phyloP scores from a whole-genome alignment of 805 yeast genomes.

The Candida yuanshanica region DNA sequence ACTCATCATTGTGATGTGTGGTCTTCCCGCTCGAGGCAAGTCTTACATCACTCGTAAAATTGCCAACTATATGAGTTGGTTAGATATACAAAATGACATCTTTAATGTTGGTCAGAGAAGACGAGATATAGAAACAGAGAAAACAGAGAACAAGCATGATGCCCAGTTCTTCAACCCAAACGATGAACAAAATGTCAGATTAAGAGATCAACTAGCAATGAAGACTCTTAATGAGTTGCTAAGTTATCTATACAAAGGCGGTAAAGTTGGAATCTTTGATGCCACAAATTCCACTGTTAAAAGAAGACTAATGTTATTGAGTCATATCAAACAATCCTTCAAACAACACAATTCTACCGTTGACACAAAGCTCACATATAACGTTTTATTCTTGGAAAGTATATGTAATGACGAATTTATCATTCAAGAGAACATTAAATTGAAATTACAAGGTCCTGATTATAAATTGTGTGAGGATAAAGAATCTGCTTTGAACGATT shows the following conservation, averaged over 20 bases:
- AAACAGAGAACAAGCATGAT: slow-evolving; percentile 7
- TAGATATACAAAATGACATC: slow-evolving; percentile 56
- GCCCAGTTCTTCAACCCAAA: slow-evolving; percentile 35
- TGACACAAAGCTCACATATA: slow-evolving; percentile 25
- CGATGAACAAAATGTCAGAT: slow-evolving; percentile 29
- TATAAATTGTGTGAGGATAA: slow-evolving; percentile 17
- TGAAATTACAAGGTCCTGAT: slow-evolving; percentile 31
- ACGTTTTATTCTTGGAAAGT: slow-evolving; percentile 36
- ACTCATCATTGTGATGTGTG: slow-evolving; percentile 65
- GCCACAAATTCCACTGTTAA: slow-evolving; percentile 45
- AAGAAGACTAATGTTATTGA: slow-evolving; percentile 31
- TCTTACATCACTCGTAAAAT: slow-evolving; percentile 63
- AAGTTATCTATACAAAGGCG: slow-evolving; percentile 27
- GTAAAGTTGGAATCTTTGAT: slow-evolving; percentile 45
- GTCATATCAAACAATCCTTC: slow-evolving; percentile 29
- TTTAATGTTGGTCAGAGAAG: slow-evolving; percentile 69
- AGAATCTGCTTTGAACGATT: slow-evolving; percentile 24
- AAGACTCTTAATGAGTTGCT: slow-evolving; percentile 37
- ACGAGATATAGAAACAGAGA: slow-evolving; percentile 25
- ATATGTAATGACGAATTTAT: slow-evolving; percentile 25
- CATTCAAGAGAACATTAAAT: slow-evolving; percentile 25
- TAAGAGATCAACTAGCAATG: slow-evolving; percentile 41
- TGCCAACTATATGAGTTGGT: slow-evolving; percentile 57
- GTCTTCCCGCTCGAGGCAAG: slow-evolving; percentile 70
- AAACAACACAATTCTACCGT: slow-evolving; percentile 33